phyloP scores from a whole-genome alignment of 768 basidiomycete species.

The Postia placenta region DNA sequence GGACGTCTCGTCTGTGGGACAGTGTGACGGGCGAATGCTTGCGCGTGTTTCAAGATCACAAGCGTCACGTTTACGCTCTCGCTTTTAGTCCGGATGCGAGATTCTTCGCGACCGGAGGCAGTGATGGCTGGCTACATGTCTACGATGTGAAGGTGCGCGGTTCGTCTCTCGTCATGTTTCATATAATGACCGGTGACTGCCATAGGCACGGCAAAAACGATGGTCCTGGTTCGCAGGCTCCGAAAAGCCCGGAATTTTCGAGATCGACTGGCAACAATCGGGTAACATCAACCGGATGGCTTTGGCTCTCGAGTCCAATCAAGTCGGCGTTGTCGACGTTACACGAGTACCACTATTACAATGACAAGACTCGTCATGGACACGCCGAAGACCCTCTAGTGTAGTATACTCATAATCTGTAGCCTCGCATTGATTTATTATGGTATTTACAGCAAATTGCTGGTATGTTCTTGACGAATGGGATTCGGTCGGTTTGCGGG shows the following conservation, averaged over 20 bases:
- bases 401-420: background rate
- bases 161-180: too few species aligned
- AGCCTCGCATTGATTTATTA: conserved; percentile 1
- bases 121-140: conserved; percentile 70
- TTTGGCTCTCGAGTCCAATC: conserved; percentile 59
- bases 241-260: conserved; percentile 63
- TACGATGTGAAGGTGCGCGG: conserved; percentile 59
- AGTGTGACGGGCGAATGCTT: conserved; percentile 71
- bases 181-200: too few species aligned
- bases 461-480: background rate
- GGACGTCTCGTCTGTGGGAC: conserved; percentile 80
- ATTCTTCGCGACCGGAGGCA: conserved; percentile 71
- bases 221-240: conserved; percentile 62
- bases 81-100: conserved; percentile 71
- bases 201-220: conserved; percentile 35
- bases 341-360: conserved; percentile 34
- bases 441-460: conserved; percentile 2
- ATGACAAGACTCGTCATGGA: background rate
- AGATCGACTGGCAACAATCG: conserved; percentile 68
- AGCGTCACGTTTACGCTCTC: conserved; percentile 64
- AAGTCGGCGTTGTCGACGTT: conserved; percentile 65
- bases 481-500: too few species aligned
- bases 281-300: conserved; percentile 54
- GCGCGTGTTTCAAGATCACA: conserved; percentile 66
- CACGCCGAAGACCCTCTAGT: background rate